Evolutionary conservation across 768 basidiomycete genomes (phyloP), one percentile per base, ranked within the genome.

Genomic region (Zangia roseola): DNA sequence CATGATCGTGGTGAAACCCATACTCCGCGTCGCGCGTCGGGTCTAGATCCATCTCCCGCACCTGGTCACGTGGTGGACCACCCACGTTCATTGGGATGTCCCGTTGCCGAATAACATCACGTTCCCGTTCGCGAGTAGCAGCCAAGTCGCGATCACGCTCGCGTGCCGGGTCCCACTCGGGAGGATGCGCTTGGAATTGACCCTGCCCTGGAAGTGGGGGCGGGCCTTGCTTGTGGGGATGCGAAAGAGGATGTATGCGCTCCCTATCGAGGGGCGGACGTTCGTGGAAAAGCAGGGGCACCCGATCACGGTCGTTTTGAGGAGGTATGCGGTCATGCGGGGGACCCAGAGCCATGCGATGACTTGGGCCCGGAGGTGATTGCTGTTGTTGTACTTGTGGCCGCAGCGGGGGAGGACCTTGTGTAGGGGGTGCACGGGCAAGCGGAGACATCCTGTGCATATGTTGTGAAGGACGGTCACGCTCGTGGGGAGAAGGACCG

Each of bases 201-300:
- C 67, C 59, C 37, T 69, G 66, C 5, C 67, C 65, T 0, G 67
- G 65, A 13, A 66, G 58, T 6, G 55, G 35, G 13, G 56, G 38
- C 12, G 52, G 60, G 17, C 28, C 47, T 44, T 46, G 56, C 41
- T 55, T 53, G 36, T 59, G 63, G 26, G 56, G 21, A 40, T 62
- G 64, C 1, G 58, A 40, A 16, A 55, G 55, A 13, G 60, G 56
- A 43, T 68, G 70, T 20, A 64, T 62, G 54, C 62, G 63, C 40
- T 63, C 63, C 34, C 48, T 58, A 35, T 55, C 59, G 33, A 56
- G 59, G 12, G 45, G 52, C 20, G 36, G 65, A 47, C 42, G 64
- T 33, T 64, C 58, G 20, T 62, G 64, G 25, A 49, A 54, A 28
- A 47, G 50, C 1, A 45, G 64, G 17, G 55, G 52, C 30, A 65